phyloP scores from a whole-genome alignment of 257 asterid genomes.

The Fraxinus excelsior region DNA sequence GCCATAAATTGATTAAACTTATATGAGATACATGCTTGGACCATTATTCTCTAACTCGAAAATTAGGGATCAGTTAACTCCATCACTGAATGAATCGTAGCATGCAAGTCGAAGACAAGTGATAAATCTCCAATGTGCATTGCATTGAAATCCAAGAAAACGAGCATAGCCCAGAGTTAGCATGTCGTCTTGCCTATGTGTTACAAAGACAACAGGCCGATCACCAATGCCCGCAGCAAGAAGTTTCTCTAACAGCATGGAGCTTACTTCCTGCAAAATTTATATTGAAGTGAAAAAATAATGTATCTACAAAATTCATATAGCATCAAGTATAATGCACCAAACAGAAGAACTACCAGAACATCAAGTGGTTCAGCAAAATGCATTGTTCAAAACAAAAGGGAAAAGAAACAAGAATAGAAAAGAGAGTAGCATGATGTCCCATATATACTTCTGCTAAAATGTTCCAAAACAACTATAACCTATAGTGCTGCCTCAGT shows the following conservation, averaged over 20 bases:
- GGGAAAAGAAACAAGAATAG: no score
- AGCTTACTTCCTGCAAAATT: conserved; percentile 94
- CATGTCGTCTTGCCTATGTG: conserved; percentile 71
- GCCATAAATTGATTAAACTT: conserved; percentile 4
- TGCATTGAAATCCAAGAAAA: conserved; percentile 4
- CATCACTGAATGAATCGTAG: neutral
- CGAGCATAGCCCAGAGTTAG: neutral
- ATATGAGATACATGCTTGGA: conserved; percentile 14
- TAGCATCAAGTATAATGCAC: conserved; percentile 12
- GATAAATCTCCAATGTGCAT: conserved; percentile 16
- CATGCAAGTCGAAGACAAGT: conserved; percentile 4
- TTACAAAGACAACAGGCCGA: conserved; percentile 88
- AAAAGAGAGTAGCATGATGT: neutral
- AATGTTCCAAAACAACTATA: neutral
- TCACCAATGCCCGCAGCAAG: conserved; percentile 93
- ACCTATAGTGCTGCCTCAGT: neutral
- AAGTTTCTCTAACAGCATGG: conserved; percentile 88
- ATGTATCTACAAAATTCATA: conserved; percentile 6
- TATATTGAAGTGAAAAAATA: no score
- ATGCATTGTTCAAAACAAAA: neutral
- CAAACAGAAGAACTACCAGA: conserved; percentile 7
- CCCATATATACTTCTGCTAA: neutral
- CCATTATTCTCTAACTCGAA: conserved; percentile 14
- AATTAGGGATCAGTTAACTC: neutral
- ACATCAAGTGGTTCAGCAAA: conserved; percentile 1